Evolutionary conservation across 371 early-diverging fungal species (phyloP), one percentile per base, ranked within the genome.

Genomic region (Mortierella polycephala): DNA sequence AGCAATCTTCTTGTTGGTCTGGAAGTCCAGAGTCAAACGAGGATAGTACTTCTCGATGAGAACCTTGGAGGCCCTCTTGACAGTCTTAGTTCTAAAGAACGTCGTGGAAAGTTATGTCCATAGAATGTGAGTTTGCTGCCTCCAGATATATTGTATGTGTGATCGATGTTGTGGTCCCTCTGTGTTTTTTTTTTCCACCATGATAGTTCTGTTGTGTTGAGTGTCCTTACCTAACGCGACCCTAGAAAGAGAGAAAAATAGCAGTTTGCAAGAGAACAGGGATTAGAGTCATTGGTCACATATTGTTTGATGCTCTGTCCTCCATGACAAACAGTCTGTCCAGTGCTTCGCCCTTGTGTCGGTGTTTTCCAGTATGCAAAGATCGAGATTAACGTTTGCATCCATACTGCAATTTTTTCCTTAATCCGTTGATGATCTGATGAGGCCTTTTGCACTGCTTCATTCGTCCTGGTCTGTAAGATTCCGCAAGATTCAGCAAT

Each of bases 1-100:
- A 84, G 93, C 91, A 85, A 99, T 96, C 87, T 93, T 93, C 95
- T 99, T 98, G 96, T 99, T 99, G 91, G 98, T 96, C 88, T 99
- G 99, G 95, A 99, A 99, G 86, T 99, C 99, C 74, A 96, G 90
- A 75, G 98, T 98, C 74, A 99, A 95, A 81, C 98, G 94, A 74
- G 98, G 96, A 86, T 99, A 99, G 95, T 99, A 99, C 94, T 99
- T 99, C 91, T 99, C 99, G 84, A 99, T 99, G 83, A 99, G 88
- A 84, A 97, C 96, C 85, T 97, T 95, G 79, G 99, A 96, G 83
- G 99, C 99, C 94, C 95, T 99, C 96, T 99, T 99, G 85, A 99
- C 97, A 87, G 98, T 96, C 94, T 98, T 99, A 77, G 98, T 98
- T 85, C 98, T 90, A 74, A 53, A 11, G 53, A 23, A 37, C 18